phyloP scores from a whole-genome alignment of 2,329 filamentous ascomycete species.

The Rutstroemia sp. region DNA sequence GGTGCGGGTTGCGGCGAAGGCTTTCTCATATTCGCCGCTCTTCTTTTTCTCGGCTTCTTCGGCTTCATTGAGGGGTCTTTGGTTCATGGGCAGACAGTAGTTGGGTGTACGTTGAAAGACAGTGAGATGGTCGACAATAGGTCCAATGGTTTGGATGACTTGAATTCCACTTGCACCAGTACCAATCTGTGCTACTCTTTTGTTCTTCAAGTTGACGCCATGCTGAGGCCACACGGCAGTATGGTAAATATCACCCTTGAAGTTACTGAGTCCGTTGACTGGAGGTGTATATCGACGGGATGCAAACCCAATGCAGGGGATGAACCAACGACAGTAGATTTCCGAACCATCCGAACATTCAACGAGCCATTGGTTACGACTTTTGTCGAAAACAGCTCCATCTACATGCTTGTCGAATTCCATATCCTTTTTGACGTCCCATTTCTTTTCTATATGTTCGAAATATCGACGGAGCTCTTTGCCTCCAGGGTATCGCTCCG shows the following conservation, averaged over 20 bases:
- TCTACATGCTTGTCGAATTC: slow-evolving; percentile 29
- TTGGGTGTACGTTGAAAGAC: slow-evolving; percentile 53
- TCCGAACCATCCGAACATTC: slow-evolving; percentile 31
- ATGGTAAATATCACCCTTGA: slow-evolving; percentile 23
- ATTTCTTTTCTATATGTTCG: slow-evolving; percentile 47
- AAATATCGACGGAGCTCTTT: slow-evolving; percentile 50
- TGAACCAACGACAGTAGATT: slow-evolving; percentile 18
- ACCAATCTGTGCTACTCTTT: slow-evolving; percentile 14
- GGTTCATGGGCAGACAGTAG: slow-evolving; percentile 25
- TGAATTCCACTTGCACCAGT: slow-evolving; percentile 23
- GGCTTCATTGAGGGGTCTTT: slow-evolving; percentile 24
- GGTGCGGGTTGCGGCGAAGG: slow-evolving; percentile 24
- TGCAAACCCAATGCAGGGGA: slow-evolving; percentile 23
- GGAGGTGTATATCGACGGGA: slow-evolving; percentile 20
- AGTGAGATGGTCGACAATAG: slow-evolving; percentile 31
- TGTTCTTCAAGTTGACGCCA: slow-evolving; percentile 36
- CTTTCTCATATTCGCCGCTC: slow-evolving; percentile 28
- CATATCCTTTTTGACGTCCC: slow-evolving; percentile 42
- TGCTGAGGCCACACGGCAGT: slow-evolving; percentile 22
- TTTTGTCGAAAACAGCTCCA: slow-evolving; percentile 33
- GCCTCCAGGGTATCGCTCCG: slow-evolving; percentile 42
- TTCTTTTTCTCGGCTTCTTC: slow-evolving; percentile 14
- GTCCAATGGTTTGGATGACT: slow-evolving; percentile 18
- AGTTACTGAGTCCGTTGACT: slow-evolving; percentile 21
- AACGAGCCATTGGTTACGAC: slow-evolving; percentile 33